Base-by-base conservation (phyloP, 768 basidiomycete species). In the Pleurotus platypus region DNA sequence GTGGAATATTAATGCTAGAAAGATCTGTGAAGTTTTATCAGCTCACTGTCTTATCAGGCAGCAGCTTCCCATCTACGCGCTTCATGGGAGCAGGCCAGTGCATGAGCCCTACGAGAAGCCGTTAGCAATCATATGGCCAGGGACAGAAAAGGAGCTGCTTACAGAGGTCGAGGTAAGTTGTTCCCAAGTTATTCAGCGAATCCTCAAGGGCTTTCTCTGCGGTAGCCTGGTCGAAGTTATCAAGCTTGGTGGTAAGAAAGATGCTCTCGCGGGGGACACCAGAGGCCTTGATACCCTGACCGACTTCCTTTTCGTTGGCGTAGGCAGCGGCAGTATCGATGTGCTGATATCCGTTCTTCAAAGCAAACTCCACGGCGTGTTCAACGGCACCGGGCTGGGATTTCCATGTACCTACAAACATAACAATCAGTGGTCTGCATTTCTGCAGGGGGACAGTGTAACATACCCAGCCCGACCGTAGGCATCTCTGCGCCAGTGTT, bases 401-500 rank as follows among this genome's bases (percentile, higher is more conserved):
- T 64, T 87, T 85, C 90, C 89, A 92, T 47, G 90, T 91, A n/a
- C 89, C 87, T 85, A 35, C 30, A 11, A 35, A 35, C 30, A 35
- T 8, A 35, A 9, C 30, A 11, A 35, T 11, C 30, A 35, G 30
- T 35, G 8, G 9, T 35, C 30, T 35, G 30, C 8, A 0, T 35
- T 9, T 2, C 8, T 35, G 7, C 7, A 35, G 11, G 30, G 30
- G 11, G 0, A 35, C 4, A 26, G 26, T 15, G 24, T 20, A 30
- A 24, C 62, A 38, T 61, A 80, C 85, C 87, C 55, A 90, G 80
- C 47, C 86, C 86, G 38, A 92, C 73, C 13, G 82, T 83, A 65
- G 90, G 89, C 79, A 94, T 92, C 63, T 80, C 75, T 49, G 82
- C 82, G 22, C 90, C 89, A 24, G 86, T 91, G 77, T 90, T 91